phyloP scores from a whole-genome alignment of 2,329 filamentous ascomycete genomes.

The Fusarium subglutinans region DNA sequence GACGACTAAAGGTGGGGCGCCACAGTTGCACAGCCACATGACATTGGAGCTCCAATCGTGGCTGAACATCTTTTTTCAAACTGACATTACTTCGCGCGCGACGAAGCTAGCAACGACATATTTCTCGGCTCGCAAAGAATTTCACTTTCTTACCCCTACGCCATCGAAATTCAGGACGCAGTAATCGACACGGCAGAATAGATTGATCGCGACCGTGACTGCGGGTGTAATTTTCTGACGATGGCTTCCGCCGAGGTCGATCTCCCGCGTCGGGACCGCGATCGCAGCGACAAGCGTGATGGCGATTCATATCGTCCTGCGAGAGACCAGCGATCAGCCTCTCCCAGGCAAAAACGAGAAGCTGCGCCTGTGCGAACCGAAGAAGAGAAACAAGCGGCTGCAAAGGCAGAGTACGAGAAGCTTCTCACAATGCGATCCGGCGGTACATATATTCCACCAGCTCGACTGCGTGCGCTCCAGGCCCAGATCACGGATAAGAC shows the following conservation, averaged over 20 bases:
- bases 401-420: slow-evolving; percentile 94
- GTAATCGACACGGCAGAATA: not conserved
- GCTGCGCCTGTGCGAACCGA: slow-evolving; percentile 64
- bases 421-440: slow-evolving; percentile 92
- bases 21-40: slow-evolving; percentile 28
- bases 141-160: slow-evolving; percentile 13
- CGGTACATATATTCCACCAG: slow-evolving; percentile 95
- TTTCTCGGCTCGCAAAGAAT: slow-evolving; percentile 16
- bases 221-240: slow-evolving; percentile 8
- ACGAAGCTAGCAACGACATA: slow-evolving; percentile 29
- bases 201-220: not conserved
- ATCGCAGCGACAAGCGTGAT: slow-evolving; percentile 51
- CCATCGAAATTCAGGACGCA: slow-evolving; percentile 12
- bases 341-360: slow-evolving; percentile 48
- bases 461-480: slow-evolving; percentile 88
- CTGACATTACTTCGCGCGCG: slow-evolving; percentile 5
- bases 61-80: slow-evolving; percentile 39
- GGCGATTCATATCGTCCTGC: slow-evolving; percentile 62
- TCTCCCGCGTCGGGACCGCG: slow-evolving; percentile 52
- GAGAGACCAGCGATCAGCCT: slow-evolving; percentile 40
- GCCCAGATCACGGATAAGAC: slow-evolving; percentile 96
- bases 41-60: not conserved
- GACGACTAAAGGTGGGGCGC: slow-evolving; percentile 18
- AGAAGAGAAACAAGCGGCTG: slow-evolving; percentile 86
- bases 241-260: slow-evolving; percentile 59